Conservation (phyloP, 352 stramenopile species). For the Phytophthora multivora region DNA sequence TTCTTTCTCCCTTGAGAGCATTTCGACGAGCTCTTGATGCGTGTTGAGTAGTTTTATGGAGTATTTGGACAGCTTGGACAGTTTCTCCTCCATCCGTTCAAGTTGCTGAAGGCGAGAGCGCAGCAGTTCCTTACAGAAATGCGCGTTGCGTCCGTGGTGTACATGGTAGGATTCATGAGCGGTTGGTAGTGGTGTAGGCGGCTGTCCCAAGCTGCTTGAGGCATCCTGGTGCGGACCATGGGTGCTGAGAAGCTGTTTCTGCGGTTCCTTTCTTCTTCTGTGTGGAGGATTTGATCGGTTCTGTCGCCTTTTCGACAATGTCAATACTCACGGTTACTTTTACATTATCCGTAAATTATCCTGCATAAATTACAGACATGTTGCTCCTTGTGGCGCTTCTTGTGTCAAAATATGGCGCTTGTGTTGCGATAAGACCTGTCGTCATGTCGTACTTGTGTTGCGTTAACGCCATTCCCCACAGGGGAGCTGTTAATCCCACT, state of each 20-base stretch:
- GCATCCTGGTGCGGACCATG: no score
- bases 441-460: background rate
- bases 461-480: no score
- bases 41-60: background rate
- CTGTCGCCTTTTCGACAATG: background rate
- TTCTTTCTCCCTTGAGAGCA: background rate
- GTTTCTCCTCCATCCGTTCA: background rate
- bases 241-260: no score
- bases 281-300: no score
- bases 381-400: conserved; percentile 2
- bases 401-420: background rate
- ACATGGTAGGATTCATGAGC: background rate
- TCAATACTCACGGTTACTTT: conserved; percentile 7
- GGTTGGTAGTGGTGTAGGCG: background rate
- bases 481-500: no score
- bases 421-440: conserved; percentile 8
- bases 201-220: background rate
- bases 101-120: background rate
- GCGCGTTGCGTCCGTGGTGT: background rate
- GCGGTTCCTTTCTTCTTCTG: no score
- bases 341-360: conserved; percentile 1
- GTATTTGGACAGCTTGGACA: background rate
- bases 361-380: conserved; percentile 1
- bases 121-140: conserved; percentile 9
- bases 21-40: background rate